Conservation (phyloP, 1,139 yeast species). For the Pichia inconspicua region DNA sequence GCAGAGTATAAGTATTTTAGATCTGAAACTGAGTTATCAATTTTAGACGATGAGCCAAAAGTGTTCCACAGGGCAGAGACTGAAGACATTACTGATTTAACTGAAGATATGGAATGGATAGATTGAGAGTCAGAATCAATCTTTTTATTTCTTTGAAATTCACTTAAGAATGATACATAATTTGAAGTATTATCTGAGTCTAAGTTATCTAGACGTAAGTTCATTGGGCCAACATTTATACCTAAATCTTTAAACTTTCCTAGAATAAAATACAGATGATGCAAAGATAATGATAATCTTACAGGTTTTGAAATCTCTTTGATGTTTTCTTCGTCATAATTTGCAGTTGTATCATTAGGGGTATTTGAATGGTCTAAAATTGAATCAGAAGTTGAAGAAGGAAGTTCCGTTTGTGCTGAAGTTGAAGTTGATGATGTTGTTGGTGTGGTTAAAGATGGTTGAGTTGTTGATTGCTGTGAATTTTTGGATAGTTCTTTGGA, state of each 20-base stretch:
- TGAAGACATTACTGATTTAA: slow-evolving; percentile 44
- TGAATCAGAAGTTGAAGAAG: neutral
- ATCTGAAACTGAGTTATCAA: slow-evolving; percentile 38
- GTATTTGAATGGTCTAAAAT: neutral
- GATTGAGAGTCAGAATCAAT: slow-evolving; percentile 53
- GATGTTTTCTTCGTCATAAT: slow-evolving; percentile 10
- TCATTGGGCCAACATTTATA: slow-evolving; percentile 56
- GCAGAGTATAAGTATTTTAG: slow-evolving; percentile 55
- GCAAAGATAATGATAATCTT: slow-evolving; percentile 49
- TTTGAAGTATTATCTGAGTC: slow-evolving; percentile 44
- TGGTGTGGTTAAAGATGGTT: slow-evolving; percentile 3
- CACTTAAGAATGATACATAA: slow-evolving; percentile 33
- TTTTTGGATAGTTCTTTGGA: slow-evolving; percentile 27
- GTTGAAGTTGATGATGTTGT: slow-evolving; percentile 11
- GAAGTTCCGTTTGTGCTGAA: neutral
- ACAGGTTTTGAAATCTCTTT: slow-evolving; percentile 34
- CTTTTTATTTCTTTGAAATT: slow-evolving; percentile 41
- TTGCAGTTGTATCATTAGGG: neutral
- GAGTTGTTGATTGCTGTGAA: slow-evolving; percentile 26
- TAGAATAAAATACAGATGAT: slow-evolving; percentile 53
- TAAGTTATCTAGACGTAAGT: slow-evolving; percentile 50
- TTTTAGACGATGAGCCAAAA: slow-evolving; percentile 21
- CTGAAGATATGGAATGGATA: slow-evolving; percentile 54
- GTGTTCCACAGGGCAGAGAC: slow-evolving; percentile 35
- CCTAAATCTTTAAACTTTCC: slow-evolving; percentile 50